phyloP scores from a whole-genome alignment of 2,329 filamentous ascomycete species.

The Alternaria conjuncta region DNA sequence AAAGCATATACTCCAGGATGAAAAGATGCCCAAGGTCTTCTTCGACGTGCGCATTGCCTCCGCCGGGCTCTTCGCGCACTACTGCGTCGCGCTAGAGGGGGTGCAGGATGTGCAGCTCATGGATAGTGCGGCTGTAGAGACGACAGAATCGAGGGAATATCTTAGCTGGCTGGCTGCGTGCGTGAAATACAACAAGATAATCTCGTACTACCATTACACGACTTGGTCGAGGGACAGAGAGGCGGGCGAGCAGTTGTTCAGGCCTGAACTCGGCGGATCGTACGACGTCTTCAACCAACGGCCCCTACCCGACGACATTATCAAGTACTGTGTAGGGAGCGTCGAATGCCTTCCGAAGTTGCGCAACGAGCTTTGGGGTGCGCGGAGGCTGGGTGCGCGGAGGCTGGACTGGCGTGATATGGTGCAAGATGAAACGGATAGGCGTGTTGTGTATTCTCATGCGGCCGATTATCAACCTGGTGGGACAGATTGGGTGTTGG shows the following conservation, averaged over 20 bases:
- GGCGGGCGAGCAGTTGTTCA: conserved; percentile 30
- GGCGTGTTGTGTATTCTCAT: conserved; percentile 18
- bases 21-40: conserved; percentile 34
- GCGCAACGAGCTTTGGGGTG: not conserved
- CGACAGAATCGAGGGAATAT: not conserved
- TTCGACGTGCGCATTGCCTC: conserved; percentile 41
- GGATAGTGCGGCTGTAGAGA: conserved; percentile 5
- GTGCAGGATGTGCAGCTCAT: conserved; percentile 12
- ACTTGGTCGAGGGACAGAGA: not conserved
- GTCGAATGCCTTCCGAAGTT: conserved; percentile 25
- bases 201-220: not conserved
- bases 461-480: conserved; percentile 27
- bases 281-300: conserved; percentile 39
- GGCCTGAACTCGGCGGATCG: conserved; percentile 29
- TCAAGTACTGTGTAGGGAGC: conserved; percentile 34
- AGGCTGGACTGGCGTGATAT: not conserved
- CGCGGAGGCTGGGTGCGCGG: too few species aligned
- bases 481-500: conserved; percentile 24
- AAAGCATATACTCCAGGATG: conserved; percentile 25
- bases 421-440: conserved; percentile 10
- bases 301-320: conserved; percentile 32
- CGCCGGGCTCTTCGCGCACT: conserved; percentile 30
- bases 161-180: not conserved
- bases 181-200: too few species aligned
- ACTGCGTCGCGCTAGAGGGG: not conserved